Evolutionary conservation across 2,329 filamentous ascomycete genomes (phyloP).

Genomic region (Blastomyces gilchristii): DNA sequence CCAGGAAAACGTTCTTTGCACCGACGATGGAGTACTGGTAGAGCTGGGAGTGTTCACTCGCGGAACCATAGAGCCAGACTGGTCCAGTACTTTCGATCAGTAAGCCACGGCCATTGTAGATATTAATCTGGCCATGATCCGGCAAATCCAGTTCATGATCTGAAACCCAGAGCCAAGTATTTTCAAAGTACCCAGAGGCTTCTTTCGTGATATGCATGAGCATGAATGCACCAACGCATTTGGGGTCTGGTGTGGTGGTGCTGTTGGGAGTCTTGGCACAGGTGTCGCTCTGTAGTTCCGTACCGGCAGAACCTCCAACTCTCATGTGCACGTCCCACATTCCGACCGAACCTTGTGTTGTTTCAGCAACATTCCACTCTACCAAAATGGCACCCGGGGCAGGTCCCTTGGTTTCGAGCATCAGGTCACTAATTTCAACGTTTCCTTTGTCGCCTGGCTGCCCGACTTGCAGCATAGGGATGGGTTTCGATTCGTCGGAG

Average conservation of each 20-base stretch:
- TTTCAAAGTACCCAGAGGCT: conserved; percentile 69
- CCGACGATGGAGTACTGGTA: conserved; percentile 78
- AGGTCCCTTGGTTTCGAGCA: conserved; percentile 73
- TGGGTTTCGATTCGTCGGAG: conserved; percentile 61
- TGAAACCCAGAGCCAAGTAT: conserved; percentile 81
- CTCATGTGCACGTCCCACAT: conserved; percentile 97
- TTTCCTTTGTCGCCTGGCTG: conserved; percentile 62
- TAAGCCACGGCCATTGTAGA: conserved; percentile 81
- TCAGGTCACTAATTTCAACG: conserved; percentile 79
- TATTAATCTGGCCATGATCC: conserved; percentile 57
- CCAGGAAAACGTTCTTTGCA: conserved; percentile 71
- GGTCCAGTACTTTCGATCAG: conserved; percentile 66
- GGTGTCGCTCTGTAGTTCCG: conserved; percentile 65
- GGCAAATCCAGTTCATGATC: conserved; percentile 76
- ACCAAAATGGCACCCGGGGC: conserved; percentile 82
- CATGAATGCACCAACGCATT: conserved; percentile 65
- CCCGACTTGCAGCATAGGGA: conserved; percentile 78
- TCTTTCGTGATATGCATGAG: conserved; percentile 47
- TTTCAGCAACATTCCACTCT: conserved; percentile 74
- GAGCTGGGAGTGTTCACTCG: conserved; percentile 49
- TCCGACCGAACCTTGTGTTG: conserved; percentile 55
- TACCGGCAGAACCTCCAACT: conserved; percentile 77
- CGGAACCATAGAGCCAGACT: conserved; percentile 71
- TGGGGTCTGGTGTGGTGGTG: conserved; percentile 50
- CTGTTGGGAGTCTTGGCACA: conserved; percentile 66